Conservation (phyloP, 1,284 basidiomycete species). For the Tremellales sp. region DNA sequence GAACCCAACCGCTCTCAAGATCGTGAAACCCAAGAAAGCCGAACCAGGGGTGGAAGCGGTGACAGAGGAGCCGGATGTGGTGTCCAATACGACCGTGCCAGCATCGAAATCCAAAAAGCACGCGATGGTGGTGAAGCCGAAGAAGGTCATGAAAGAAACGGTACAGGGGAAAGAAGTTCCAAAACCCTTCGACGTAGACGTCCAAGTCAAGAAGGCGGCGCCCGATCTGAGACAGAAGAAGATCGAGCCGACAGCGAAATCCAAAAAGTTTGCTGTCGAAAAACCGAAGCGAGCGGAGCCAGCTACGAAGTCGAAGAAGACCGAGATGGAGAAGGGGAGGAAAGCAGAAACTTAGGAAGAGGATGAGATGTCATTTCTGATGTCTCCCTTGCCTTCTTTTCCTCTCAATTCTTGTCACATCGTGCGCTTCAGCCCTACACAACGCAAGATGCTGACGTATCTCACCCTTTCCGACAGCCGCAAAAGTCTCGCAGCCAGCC, state of each 20-base stretch:
- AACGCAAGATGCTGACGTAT: slow-evolving; percentile 14
- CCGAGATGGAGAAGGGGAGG: not conserved
- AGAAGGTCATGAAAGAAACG: too few species aligned
- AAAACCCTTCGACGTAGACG: too few species aligned
- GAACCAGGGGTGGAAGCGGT: slow-evolving; percentile 11
- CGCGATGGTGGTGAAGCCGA: not conserved
- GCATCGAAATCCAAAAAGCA: slow-evolving; percentile 3
- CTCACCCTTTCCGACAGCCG: slow-evolving; percentile 15
- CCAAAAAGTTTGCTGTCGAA: too few species aligned
- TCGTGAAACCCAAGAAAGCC: slow-evolving; percentile 1
- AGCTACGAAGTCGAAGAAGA: not conserved
- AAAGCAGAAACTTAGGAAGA: slow-evolving; percentile 4
- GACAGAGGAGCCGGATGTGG: slow-evolving; percentile 9
- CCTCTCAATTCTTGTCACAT: slow-evolving; percentile 2
- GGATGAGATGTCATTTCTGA: slow-evolving; percentile 23
- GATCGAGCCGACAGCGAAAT: too few species aligned
- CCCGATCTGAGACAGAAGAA: too few species aligned
- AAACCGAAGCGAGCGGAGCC: not conserved
- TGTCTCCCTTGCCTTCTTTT: slow-evolving; percentile 1
- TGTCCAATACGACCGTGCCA: slow-evolving; percentile 10
- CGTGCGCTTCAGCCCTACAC: slow-evolving; percentile 2
- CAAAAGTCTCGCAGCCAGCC: slow-evolving; percentile 25
- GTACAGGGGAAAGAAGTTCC: too few species aligned
- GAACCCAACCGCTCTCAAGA: slow-evolving; percentile 17
- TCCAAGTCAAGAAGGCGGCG: too few species aligned